These are phyloP conservation scores for Chaetomium fimeti DNA, from an alignment of 495 filamentous ascomycete species.

Conservation along the genomic window DNA sequence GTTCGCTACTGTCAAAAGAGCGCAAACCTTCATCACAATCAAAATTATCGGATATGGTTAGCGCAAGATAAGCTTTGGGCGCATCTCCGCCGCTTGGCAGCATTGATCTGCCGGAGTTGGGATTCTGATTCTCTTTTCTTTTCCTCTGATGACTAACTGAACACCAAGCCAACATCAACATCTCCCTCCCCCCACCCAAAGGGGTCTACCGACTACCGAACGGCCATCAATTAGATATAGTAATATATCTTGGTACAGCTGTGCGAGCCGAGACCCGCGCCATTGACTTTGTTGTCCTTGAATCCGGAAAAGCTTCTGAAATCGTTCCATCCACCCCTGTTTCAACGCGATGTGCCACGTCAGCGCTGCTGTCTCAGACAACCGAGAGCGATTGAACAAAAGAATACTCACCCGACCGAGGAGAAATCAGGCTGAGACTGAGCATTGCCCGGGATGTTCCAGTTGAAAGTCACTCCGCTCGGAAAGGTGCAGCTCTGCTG, in stretches of 20 bases:
- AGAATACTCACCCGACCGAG: background rate
- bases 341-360: background rate
- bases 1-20: no score
- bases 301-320: slow-evolving; percentile 3
- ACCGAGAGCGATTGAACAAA: background rate
- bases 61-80: no score
- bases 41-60: no score
- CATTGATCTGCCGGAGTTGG: no score
- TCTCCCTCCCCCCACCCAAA: no score
- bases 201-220: no score
- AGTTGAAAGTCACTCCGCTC: background rate
- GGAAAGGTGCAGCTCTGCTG: slow-evolving; percentile 1
- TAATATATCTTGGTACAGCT: slow-evolving; percentile 5
- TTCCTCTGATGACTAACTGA: no score
- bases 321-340: background rate
- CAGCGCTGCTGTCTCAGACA: background rate
- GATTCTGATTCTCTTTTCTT: no score
- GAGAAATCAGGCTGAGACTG: background rate
- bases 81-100: no score
- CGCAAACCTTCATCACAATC: no score
- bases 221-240: background rate
- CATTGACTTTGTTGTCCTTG: background rate
- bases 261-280: background rate
- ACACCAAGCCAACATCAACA: no score
- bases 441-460: slow-evolving; percentile 2